Evolutionary conservation across 148 eudicot genomes (phyloP), one percentile per base, ranked within the genome.

Genomic region (Rhododendron molle): DNA sequence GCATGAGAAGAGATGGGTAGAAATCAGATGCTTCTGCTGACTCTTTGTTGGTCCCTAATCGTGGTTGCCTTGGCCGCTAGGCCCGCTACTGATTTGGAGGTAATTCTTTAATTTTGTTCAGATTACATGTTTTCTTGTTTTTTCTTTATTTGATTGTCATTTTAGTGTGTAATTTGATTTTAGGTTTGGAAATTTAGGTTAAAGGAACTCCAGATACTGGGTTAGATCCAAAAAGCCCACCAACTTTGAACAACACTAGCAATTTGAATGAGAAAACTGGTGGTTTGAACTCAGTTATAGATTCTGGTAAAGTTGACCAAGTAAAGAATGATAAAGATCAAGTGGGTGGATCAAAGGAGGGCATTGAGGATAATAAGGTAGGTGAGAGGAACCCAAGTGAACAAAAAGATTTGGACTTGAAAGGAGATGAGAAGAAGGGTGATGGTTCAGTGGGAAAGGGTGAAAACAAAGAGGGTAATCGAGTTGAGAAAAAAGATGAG

Each of bases 371-470:
- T 65, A 85, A 43, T 83, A 73, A 86, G 69, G 4, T 34, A 9
- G 84, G 47, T 82, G 84, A 67, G 34, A 85, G 36, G 8, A 88
- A 84, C 88, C 40, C 78, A 20, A 87, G 83, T 83, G 84, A 89
- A 71, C 50, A 76, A 83, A 84, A 87, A 46, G 49, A 81, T 77
- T 30, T 72, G 62, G 86, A 40, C 56, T 74, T 84, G 2, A 81
- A 84, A 80, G 87, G 84, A 54, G 88, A 69, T 50, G 88, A 34
- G 85, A 67, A 83, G 67, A 84, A 86, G 80, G 83, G 36, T 69
- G 86, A 34, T 36, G 90, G 81, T 84, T 81, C 49, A 36, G 69
- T 56, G 88, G 34, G 73, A 67, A 67, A 26, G 34, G 34, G 73
- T 26, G 15, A 11, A 30, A 71, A 28, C 38, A 30, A 71, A 32